phyloP scores from a whole-genome alignment of 148 eudicot genomes.

The Selenicereus undatus region DNA sequence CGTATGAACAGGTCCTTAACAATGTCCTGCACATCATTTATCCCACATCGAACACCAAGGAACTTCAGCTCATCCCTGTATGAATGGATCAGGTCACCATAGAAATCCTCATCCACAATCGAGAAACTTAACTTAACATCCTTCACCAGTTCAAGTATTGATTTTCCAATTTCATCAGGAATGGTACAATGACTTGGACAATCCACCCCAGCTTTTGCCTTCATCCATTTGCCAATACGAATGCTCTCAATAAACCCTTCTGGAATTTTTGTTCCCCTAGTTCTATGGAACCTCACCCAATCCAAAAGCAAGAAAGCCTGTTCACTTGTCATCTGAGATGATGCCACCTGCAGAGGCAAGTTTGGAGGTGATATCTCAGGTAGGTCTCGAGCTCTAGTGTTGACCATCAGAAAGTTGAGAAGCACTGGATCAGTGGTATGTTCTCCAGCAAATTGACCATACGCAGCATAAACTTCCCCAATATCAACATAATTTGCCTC shows the following conservation, averaged over 20 bases:
- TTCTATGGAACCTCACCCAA: conserved; percentile 27
- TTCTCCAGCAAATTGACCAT: conserved; percentile 21
- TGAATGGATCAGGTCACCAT: conserved; percentile 18
- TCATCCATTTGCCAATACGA: conserved; percentile 26
- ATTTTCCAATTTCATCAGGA: conserved; percentile 20
- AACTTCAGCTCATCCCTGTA: conserved; percentile 33
- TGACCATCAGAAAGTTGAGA: conserved; percentile 10
- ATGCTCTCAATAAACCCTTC: conserved; percentile 18
- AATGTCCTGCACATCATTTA: conserved; percentile 20
- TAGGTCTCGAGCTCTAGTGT: conserved; percentile 18
- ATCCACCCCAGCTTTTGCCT: conserved; percentile 21
- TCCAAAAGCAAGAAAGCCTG: conserved; percentile 25
- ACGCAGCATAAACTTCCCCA: conserved; percentile 29
- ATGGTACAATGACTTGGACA: conserved; percentile 22
- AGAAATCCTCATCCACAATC: conserved; percentile 29
- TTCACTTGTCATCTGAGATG: conserved; percentile 13
- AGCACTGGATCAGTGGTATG: conserved; percentile 17
- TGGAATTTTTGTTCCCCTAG: conserved; percentile 16
- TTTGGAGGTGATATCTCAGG: conserved; percentile 23
- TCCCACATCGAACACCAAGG: conserved; percentile 35
- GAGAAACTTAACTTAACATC: conserved; percentile 8
- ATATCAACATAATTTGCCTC: conserved; percentile 26
- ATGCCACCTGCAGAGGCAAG: conserved; percentile 9
- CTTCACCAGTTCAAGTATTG: conserved; percentile 19
- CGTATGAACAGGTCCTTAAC: conserved; percentile 21